phyloP scores from a whole-genome alignment of 495 filamentous ascomycete species.

The Xylaria bambusicola region DNA sequence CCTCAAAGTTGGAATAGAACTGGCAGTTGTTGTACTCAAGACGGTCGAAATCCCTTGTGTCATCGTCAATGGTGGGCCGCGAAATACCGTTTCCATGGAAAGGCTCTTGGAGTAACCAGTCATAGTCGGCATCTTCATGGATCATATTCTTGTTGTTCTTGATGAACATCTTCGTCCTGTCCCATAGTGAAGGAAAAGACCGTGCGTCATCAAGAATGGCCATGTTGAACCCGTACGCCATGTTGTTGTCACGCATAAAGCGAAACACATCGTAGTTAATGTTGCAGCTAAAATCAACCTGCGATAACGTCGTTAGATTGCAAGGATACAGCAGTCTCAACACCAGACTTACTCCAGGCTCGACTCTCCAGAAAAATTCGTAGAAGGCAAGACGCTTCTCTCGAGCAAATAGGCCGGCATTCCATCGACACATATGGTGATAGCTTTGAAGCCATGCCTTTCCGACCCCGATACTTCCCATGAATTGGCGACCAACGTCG shows the following conservation, averaged over 20 bases:
- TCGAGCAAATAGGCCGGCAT: conserved; percentile 75
- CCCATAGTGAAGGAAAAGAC: conserved; percentile 54
- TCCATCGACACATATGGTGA: conserved; percentile 76
- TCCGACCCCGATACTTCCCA: conserved; percentile 56
- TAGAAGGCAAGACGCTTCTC: conserved; percentile 66
- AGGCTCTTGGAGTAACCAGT: conserved; percentile 47
- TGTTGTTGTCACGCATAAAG: conserved; percentile 72
- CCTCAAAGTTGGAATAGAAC: conserved; percentile 65
- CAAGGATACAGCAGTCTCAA: neutral
- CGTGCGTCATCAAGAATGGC: conserved; percentile 55
- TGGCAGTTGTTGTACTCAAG: conserved; percentile 54
- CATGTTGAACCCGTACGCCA: conserved; percentile 68
- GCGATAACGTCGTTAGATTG: conserved; percentile 12
- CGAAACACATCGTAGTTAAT: conserved; percentile 71
- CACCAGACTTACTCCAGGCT: conserved; percentile 52
- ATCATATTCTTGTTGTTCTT: conserved; percentile 48
- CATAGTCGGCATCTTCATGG: conserved; percentile 51
- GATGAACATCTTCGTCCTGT: conserved; percentile 47
- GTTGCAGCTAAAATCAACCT: conserved; percentile 66
- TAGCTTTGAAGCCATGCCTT: conserved; percentile 60
- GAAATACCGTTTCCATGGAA: conserved; percentile 11
- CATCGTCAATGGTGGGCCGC: too few species aligned
- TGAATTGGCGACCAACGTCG: conserved; percentile 52
- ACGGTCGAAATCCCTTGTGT: conserved; percentile 17
- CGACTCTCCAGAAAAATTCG: conserved; percentile 77